Base-by-base conservation (phyloP, 2,329 filamentous ascomycete genomes). In the Metarhizium guizhouense region DNA sequence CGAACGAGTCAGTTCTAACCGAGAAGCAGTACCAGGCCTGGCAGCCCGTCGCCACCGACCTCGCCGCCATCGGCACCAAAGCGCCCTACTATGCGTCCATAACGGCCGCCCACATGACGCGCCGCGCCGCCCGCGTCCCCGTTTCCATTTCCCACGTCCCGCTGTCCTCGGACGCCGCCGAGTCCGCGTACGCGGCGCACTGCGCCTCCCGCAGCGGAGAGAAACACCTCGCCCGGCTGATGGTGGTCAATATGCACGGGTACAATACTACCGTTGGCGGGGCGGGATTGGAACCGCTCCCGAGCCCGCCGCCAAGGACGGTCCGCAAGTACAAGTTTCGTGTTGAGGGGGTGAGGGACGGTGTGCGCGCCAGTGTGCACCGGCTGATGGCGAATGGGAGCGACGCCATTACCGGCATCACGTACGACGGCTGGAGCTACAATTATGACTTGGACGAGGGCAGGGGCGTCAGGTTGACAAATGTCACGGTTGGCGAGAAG, bases 31-130 rank as follows among this genome's bases (percentile, higher is more conserved):
- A 86, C 64, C 74, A 74, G 57, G 70, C 74, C 50, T 86, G 83
- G 83, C 83, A 86, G 62, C 82, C 83, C 0, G 61, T 84, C 48
- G 45, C 49, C 38, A 84, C 81, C 0, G 64, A 70, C 51, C 71
- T 72, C 14, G 76, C 76, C 0, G 69, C 70, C 7, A 71, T 74
- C 2, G 83, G 81, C 14, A 86, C 82, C 20, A 85, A 84, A 63
- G 70, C 83, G 0, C 82, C 83, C 0, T 87, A 85, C 65, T 86
- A 87, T 61, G 83, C 81, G 16, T 82, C 80, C 64, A 69, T 85
- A 16, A 78, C 77, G 36, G 79, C 81, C 1, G 81, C 83, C 0
- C 75, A 77, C 1, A 79, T 54, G 53, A 43, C 29, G n/a, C 30
- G 53, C 13, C 52, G 29, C n/a, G 45, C 42, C 14, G 18, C 14